Conservation (phyloP, 2,329 filamentous ascomycete genomes). For the Diaporthe batatas region DNA sequence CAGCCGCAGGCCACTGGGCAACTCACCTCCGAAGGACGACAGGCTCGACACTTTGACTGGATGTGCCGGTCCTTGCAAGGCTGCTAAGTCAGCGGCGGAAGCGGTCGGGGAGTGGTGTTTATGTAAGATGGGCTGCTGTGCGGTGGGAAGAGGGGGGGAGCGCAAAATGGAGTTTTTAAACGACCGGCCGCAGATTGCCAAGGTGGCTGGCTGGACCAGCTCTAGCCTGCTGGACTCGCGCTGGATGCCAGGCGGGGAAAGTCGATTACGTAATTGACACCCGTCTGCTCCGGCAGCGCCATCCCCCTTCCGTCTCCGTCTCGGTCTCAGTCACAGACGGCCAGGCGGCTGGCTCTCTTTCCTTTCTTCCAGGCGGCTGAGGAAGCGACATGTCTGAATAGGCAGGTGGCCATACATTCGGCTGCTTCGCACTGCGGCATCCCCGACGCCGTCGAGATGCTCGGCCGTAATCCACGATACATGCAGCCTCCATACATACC, state of each 20-base stretch:
- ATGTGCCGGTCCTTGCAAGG: constrained; percentile 31
- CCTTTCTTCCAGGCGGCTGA: background rate
- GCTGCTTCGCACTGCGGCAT: constrained; percentile 1
- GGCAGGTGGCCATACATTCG: constrained; percentile 2
- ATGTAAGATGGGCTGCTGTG: constrained; percentile 40
- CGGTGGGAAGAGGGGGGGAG: constrained; percentile 21
- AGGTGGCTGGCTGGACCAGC: background rate
- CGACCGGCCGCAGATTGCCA: constrained; percentile 10
- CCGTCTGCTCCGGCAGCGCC: background rate
- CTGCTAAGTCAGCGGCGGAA: constrained; percentile 42
- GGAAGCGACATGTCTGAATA: constrained; percentile 1
- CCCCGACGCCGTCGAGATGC: background rate
- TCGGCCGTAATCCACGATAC: constrained; percentile 1
- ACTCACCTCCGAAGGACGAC: constrained; percentile 41
- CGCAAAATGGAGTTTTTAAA: constrained; percentile 35
- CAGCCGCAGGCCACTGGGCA: constrained; percentile 30
- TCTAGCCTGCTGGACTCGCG: no score
- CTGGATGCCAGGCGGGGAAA: background rate
- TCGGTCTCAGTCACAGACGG: background rate
- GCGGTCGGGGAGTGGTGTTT: constrained; percentile 38
- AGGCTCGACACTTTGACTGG: constrained; percentile 30
- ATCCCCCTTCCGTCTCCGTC: constrained; percentile 14
- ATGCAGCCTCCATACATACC: no score
- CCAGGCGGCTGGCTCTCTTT: no score
- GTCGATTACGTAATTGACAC: constrained; percentile 39